Conservation (phyloP, 208 protist species). For the Trichomonas vaginalis region DNA sequence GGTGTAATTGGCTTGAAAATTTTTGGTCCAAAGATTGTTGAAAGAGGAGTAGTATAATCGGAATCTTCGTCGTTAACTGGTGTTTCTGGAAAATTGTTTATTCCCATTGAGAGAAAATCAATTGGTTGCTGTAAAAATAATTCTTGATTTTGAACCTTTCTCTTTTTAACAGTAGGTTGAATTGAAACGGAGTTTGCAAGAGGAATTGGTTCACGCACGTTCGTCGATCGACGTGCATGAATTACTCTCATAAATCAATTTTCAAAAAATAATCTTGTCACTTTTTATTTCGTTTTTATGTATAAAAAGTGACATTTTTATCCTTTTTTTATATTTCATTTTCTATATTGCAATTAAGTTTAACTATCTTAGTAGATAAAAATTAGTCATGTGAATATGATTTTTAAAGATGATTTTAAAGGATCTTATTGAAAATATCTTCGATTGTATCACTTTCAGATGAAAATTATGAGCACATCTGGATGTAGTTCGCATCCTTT, state of each 20-base stretch:
- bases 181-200: not conserved
- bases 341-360: too few species aligned
- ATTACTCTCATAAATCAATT: not conserved
- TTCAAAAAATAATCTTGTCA: too few species aligned
- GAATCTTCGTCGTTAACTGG: not conserved
- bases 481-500: too few species aligned
- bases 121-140: not conserved
- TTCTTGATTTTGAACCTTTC: not conserved
- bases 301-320: too few species aligned
- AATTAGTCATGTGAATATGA: too few species aligned
- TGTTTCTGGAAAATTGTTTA: not conserved
- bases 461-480: too few species aligned
- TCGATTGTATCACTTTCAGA: too few species aligned
- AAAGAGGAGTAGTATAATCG: not conserved
- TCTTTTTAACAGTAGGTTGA: not conserved
- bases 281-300: too few species aligned
- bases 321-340: too few species aligned
- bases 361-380: too few species aligned
- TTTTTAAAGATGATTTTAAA: too few species aligned
- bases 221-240: not conserved
- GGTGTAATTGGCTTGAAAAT: not conserved
- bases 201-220: not conserved
- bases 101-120: not conserved
- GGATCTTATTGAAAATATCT: too few species aligned
- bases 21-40: not conserved